These are phyloP conservation scores for Pisolithus orientalis DNA, from an alignment of 768 basidiomycete species.

Conservation along the genomic window DNA sequence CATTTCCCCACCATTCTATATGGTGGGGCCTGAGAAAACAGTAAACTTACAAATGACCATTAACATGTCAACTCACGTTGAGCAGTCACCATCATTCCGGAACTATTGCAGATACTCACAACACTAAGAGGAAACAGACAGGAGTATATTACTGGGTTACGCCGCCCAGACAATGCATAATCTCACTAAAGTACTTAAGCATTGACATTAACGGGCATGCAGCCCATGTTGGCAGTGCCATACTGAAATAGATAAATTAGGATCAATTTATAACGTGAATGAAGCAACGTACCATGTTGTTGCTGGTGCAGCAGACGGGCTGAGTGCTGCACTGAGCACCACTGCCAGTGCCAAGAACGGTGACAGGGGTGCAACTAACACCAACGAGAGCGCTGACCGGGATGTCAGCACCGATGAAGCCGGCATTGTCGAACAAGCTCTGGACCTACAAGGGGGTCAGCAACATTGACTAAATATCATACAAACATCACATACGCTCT, in stretches of 20 bases:
- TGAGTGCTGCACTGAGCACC: constrained; percentile 10
- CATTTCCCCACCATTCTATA: too few relatives aligned
- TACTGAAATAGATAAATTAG: constrained; percentile 12
- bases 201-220: constrained; percentile 30
- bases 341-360: constrained; percentile 11
- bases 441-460: background rate
- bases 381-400: constrained; percentile 16
- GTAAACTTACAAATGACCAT: too few relatives aligned
- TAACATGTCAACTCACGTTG: too few relatives aligned
- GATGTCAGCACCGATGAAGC: background rate
- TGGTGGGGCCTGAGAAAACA: too few relatives aligned
- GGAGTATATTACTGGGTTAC: background rate
- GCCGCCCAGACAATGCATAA: too few relatives aligned
- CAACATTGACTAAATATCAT: background rate
- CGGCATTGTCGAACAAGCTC: background rate
- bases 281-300: constrained; percentile 32
- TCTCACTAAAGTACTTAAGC: background rate
- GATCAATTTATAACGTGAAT: too few relatives aligned
- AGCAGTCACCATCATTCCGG: too few relatives aligned
- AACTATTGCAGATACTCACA: too few relatives aligned
- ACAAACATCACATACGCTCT: background rate
- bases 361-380: constrained; percentile 31
- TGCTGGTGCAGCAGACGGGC: constrained; percentile 42
- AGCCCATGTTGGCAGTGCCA: constrained; percentile 33
- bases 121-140: too few relatives aligned